phyloP scores from a whole-genome alignment of 208 protist genomes.

The Crithidia sp. region DNA sequence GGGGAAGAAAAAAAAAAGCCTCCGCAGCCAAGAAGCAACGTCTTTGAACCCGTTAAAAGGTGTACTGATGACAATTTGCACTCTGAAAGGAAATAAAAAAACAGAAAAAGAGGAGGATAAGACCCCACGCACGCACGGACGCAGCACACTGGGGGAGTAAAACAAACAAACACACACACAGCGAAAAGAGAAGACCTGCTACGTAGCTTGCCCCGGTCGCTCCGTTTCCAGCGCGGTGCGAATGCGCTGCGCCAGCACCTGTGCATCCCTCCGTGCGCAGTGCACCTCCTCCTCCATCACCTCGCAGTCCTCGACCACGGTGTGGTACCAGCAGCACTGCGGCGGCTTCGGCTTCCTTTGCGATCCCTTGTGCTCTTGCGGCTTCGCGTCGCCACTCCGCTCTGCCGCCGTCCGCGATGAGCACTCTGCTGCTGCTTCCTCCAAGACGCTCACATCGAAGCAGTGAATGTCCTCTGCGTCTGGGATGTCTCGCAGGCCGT shows the following conservation, averaged over 20 bases:
- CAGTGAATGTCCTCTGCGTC: constrained; percentile 38
- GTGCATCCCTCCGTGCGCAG: constrained; percentile 29
- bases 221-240: background rate
- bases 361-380: background rate
- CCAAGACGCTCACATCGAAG: constrained; percentile 47
- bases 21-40: too few relatives aligned
- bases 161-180: constrained; percentile 13
- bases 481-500: constrained; percentile 21
- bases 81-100: background rate
- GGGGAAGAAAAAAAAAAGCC: too few relatives aligned
- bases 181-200: too few relatives aligned
- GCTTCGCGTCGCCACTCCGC: background rate
- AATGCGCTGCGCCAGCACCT: constrained; percentile 19
- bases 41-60: too few relatives aligned
- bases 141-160: background rate
- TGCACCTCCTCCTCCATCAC: constrained; percentile 1
- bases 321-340: constrained; percentile 28
- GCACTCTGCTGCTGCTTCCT: constrained; percentile 14
- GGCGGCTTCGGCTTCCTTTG: background rate
- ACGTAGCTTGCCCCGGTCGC: background rate
- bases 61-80: too few relatives aligned
- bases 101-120: background rate
- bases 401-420: background rate
- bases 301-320: background rate
- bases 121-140: too few relatives aligned